These are phyloP conservation scores for Hypholoma sublateritium DNA, from an alignment of 768 basidiomycete genomes.

Conservation along the genomic window DNA sequence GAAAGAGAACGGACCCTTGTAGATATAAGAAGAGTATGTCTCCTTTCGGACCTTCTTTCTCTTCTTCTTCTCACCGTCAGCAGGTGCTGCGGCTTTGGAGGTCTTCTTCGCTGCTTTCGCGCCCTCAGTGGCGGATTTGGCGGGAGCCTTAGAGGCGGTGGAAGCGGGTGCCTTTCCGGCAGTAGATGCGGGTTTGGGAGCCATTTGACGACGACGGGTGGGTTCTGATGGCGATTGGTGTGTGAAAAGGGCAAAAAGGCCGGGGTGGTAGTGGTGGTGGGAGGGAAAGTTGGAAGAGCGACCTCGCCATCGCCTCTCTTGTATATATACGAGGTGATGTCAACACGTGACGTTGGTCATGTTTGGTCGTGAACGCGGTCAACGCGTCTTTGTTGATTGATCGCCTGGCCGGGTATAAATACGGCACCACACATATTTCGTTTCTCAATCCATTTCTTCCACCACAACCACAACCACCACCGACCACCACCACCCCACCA, in stretches of 20 bases:
- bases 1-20: constrained; percentile 57
- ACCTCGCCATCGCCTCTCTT: constrained; percentile 7
- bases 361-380: constrained; percentile 35
- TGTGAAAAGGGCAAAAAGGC: constrained; percentile 98
- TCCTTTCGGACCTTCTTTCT: constrained; percentile 85
- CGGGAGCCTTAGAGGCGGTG: constrained; percentile 72
- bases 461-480: constrained; percentile 15
- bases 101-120: constrained; percentile 83
- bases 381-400: constrained; percentile 19
- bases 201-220: constrained; percentile 46
- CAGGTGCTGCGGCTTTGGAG: constrained; percentile 59
- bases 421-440: constrained; percentile 19
- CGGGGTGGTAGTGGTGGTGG: constrained; percentile 93
- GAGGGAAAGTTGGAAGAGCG: constrained; percentile 35
- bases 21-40: constrained; percentile 92
- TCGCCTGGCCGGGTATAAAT: constrained; percentile 35
- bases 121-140: constrained; percentile 54
- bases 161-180: constrained; percentile 82
- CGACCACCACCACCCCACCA: constrained; percentile 16
- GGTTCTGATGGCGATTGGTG: constrained; percentile 89
- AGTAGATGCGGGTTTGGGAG: constrained; percentile 80
- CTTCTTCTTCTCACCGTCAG: constrained; percentile 84
- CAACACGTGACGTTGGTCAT: constrained; percentile 43
- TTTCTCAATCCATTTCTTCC: constrained; percentile 18
- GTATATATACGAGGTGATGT: constrained; percentile 35